Evolutionary conservation across 345 rosid genomes (phyloP), one percentile per base, ranked within the genome.

Genomic region (Eucalyptus marginata): DNA sequence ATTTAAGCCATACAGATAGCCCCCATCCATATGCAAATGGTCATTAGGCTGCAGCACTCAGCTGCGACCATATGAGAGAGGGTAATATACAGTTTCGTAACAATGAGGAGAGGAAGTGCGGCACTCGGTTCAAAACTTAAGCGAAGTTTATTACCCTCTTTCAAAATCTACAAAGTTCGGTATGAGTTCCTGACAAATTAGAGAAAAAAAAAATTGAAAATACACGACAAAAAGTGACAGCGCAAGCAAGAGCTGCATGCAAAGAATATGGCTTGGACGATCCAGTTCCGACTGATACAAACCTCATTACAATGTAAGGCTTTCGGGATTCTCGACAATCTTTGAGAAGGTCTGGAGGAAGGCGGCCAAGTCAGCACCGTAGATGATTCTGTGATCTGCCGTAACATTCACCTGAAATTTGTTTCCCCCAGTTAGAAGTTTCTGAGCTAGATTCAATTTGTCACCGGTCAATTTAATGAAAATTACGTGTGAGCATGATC

Each of bases 351-450:
- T 96, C 91, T 94, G 95, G 86, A 98, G 97, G 93, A 96, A 96
- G 79, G 97, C 95, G 27, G 99, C 99, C 93, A 96, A 94, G 93
- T 98, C 97, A 87, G 99, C 99, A 85, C 99, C 99, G 56, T 96
- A 96, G 29, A 96, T 87, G 59, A 98, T 96, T 44, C 97, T 94
- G 94, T 96, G 98, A 93, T 98, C 99, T 20, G 99, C 98, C 33
- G 99, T 96, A 88, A 96, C 99, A 90, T 98, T 98, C 93, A 96
- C 98, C 99, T 98, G 96, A 89, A 87, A 91, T 24, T 86, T 66
- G 31, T 27, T 71, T 71, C 24, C 54, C 85, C n/a, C 59, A 18
- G 29, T 86, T 56, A 86, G 62, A 29, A 49, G 24, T 17, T 56
- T 50, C 29, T 31, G 59, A 27, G 5, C 29, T 12, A 18, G 87